Conservation (phyloP, 1,284 basidiomycete genomes). For the Marasmius fiardii region DNA sequence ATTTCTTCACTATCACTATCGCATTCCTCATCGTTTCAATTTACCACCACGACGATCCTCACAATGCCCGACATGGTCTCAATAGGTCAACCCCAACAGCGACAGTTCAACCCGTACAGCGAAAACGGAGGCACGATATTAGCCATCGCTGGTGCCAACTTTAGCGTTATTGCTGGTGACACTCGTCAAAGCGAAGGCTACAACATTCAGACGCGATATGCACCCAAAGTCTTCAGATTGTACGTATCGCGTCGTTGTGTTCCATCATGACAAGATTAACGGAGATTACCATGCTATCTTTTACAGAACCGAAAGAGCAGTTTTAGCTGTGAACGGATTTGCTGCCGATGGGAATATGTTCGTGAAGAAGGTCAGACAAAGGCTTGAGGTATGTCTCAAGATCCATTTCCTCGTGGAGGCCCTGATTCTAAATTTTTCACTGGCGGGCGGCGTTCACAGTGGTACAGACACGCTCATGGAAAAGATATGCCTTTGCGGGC, state of each 20-base stretch:
- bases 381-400: slow-evolving; percentile 72
- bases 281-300: slow-evolving; percentile 17
- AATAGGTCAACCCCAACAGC: slow-evolving; percentile 46
- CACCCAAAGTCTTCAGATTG: slow-evolving; percentile 87
- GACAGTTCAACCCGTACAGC: slow-evolving; percentile 82
- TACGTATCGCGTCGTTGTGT: slow-evolving; percentile 33
- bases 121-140: slow-evolving; percentile 94
- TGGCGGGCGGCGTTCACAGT: slow-evolving; percentile 44
- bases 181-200: slow-evolving; percentile 94
- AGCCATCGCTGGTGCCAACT: slow-evolving; percentile 89
- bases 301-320: slow-evolving; percentile 85
- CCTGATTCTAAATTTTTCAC: slow-evolving; percentile 1
- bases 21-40: neutral
- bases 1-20: neutral
- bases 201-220: slow-evolving; percentile 93
- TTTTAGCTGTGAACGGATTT: slow-evolving; percentile 92
- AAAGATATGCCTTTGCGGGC: slow-evolving; percentile 92
- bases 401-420: neutral
- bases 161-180: slow-evolving; percentile 91
- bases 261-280: neutral
- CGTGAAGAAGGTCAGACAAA: slow-evolving; percentile 91
- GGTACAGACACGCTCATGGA: slow-evolving; percentile 92
- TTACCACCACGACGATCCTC: neutral
- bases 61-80: slow-evolving; percentile 32
- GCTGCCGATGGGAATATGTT: slow-evolving; percentile 95